These are phyloP conservation scores for Leptodermis oblonga DNA, from an alignment of 257 asterid species.

Conservation along the genomic window DNA sequence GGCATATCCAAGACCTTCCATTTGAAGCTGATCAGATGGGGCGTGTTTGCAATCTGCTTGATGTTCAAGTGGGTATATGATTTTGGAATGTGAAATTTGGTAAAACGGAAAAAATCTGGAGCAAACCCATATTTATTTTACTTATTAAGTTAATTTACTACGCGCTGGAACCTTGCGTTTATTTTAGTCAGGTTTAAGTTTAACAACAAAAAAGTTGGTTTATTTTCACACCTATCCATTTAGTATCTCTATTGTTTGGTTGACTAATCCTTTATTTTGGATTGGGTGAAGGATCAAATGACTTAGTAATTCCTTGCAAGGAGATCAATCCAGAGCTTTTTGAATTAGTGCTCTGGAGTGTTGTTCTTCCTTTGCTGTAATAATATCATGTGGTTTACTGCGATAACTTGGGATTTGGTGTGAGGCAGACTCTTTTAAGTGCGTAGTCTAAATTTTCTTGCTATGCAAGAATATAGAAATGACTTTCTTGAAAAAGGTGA, in stretches of 20 bases:
- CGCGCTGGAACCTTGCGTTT: background rate
- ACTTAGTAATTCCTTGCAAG: too few species aligned
- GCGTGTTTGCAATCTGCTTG: conserved; percentile 62
- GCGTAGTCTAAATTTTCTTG: background rate
- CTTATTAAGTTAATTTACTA: background rate
- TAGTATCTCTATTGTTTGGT: too few species aligned
- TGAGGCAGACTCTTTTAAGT: background rate
- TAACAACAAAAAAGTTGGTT: background rate
- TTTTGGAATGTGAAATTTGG: conserved; percentile 11
- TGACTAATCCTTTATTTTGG: background rate
- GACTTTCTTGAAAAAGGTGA: background rate
- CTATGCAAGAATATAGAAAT: background rate
- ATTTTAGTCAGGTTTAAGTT: background rate
- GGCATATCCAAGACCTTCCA: conserved; percentile 74
- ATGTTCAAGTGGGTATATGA: conserved; percentile 61
- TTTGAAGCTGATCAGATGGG: conserved; percentile 63
- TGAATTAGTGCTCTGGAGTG: too few species aligned
- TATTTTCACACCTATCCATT: too few species aligned
- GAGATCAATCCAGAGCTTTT: too few species aligned
- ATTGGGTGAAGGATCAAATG: background rate
- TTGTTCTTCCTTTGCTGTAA: background rate
- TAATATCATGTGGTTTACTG: too few species aligned
- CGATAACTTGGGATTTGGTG: background rate
- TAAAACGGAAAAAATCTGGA: too few species aligned
- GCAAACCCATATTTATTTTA: too few species aligned